Base-by-base conservation (phyloP, 768 basidiomycete genomes). In the Amanita pallidorosea region DNA sequence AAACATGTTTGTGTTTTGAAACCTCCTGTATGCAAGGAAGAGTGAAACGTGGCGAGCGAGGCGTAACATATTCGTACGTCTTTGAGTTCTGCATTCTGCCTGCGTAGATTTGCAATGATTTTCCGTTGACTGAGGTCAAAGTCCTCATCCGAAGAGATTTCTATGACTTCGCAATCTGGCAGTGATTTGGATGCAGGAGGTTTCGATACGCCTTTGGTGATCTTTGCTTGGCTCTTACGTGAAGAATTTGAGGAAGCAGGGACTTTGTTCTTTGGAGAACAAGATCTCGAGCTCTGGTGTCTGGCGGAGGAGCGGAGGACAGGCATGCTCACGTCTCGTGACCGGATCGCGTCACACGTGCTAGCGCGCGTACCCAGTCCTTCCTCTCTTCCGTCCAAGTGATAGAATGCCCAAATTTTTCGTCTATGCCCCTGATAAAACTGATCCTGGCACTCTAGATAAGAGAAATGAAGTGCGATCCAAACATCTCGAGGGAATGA, bases 111-210 rank as follows among this genome's bases (percentile, higher is more conserved):
- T 13, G 59, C 55, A 50, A 66, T 58, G 18, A 58, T 55, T 52
- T 64, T 49, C 7, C 62, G 27, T 25, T 62, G 56, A 25, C 53
- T 47, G 35, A 50, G 41, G 23, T 49, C 40, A 25, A 54, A 53
- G 4, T 78, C 79, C 13, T 81, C 79, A 23, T 76, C 76, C n/a
- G 77, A 78, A 1, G 75, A 76, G 50, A 81, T 75, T 59, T 81
- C 79, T 45, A 80, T 73, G 17, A 79, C 63, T 17, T 79, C 76
- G 22, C 51, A 52, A 44, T 9, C 4, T 22, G 29, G 31, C 20
- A 56, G 45, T 7, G 55, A 6, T 37, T 56, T 52, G 40, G 56
- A 4, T 54, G 56, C 31, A 53, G 53, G 52, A 20, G 56, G 35
- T 46, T 56, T 54, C 38, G 51, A 17, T 41, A 45, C 29, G 38